phyloP scores from a whole-genome alignment of 83 land plant genomes.

The Larix sibirica region DNA sequence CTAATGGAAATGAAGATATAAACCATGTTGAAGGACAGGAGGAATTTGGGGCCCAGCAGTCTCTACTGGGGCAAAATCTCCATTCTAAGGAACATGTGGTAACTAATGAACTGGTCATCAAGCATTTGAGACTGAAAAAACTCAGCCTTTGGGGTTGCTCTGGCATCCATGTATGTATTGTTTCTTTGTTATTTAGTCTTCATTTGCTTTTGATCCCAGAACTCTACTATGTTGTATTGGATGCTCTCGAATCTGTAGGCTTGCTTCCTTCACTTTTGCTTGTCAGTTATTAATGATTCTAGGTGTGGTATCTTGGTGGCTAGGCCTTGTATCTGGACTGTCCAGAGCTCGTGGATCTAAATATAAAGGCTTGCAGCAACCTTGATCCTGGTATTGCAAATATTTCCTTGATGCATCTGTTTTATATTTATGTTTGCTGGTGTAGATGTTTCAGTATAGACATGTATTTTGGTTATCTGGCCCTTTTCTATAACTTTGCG shows the following conservation, averaged over 20 bases:
- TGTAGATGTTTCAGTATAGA: background rate
- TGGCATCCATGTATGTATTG: constrained; percentile 60
- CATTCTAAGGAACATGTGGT: constrained; percentile 31
- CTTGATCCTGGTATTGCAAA: constrained; percentile 58
- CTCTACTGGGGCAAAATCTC: constrained; percentile 6
- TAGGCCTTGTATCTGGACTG: constrained; percentile 69
- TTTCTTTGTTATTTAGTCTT: background rate
- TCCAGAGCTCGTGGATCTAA: constrained; percentile 69
- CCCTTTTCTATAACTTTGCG: background rate
- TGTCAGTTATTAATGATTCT: background rate
- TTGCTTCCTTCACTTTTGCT: background rate
- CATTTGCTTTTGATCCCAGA: no score
- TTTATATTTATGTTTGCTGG: background rate
- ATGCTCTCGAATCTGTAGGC: background rate
- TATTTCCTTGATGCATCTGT: background rate
- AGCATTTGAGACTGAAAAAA: constrained; percentile 55
- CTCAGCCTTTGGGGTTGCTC: constrained; percentile 84
- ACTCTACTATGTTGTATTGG: background rate
- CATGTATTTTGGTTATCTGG: background rate
- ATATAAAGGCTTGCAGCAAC: constrained; percentile 57
- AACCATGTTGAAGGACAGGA: background rate
- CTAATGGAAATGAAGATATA: constrained; percentile 10
- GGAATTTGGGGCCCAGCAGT: background rate
- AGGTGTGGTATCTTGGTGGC: background rate
- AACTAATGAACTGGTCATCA: constrained; percentile 61